Percentiles rank a stretch among this genome's conserved stretches.
These are phyloP conservation scores for Neospermospora avenae DNA, from an alignment of 2,329 filamentous ascomycete species.

Conservation along the genomic window DNA sequence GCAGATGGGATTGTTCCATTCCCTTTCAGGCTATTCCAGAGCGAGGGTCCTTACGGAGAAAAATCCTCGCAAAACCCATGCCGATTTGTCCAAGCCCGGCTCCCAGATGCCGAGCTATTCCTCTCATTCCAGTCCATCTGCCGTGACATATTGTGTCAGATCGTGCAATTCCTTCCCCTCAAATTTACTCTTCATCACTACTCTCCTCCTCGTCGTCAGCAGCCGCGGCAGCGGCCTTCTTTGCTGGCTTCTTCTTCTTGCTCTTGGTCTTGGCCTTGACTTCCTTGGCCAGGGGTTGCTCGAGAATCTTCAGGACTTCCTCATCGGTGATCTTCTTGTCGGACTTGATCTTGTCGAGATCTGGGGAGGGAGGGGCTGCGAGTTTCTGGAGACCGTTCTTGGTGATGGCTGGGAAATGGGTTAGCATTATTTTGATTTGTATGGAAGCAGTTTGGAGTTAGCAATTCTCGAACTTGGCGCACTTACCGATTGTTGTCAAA, in stretches of 20 bases:
- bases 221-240: constrained; percentile 40
- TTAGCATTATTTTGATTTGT: constrained; percentile 12
- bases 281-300: constrained; percentile 80
- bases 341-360: constrained; percentile 80
- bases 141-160: background rate
- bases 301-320: constrained; percentile 91
- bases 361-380: constrained; percentile 69
- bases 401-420: constrained; percentile 68
- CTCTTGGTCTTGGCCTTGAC: constrained; percentile 93
- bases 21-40: too few species aligned
- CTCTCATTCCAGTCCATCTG: background rate
- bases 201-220: constrained; percentile 33
- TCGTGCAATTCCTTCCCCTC: background rate
- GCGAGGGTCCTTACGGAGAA: background rate
- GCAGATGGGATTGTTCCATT: background rate
- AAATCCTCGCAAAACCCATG: background rate
- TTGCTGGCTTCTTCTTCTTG: constrained; percentile 58
- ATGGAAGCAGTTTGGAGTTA: background rate
- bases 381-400: constrained; percentile 95
- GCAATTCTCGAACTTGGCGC: background rate
- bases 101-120: background rate
- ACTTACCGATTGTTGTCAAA: constrained; percentile 89
- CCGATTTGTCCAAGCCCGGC: background rate
- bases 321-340: constrained; percentile 98
- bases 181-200: constrained; percentile 37